Evolutionary conservation across 2,329 filamentous ascomycete genomes (phyloP), one percentile per base, ranked within the genome.

Genomic region (Alternaria longipes): DNA sequence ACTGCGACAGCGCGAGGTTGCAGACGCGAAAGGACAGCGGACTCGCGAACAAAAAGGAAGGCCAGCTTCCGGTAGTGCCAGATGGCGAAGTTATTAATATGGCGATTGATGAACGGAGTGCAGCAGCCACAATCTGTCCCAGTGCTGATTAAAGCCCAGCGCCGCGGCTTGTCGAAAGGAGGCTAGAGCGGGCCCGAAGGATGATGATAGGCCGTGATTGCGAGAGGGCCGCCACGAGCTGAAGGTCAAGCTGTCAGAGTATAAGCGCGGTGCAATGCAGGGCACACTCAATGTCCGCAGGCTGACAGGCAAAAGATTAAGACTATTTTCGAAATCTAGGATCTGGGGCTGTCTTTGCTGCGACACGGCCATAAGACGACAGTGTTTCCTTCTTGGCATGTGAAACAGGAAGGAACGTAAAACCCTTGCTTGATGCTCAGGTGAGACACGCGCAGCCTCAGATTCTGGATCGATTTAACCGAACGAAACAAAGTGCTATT

Each of bases 61-160:
- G 51, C 71, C 74, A 72, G 74, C 73, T 74, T 70, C 67, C 64
- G 63, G 56, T 64, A 64, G 66, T 67, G 68, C 62, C 65, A 69
- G 69, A 72, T 68, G 66, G 68, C 59, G 61, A 64, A 61, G 60
- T 64, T 40, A 64, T 67, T 67, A 67, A 69, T 64, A 68, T 63
- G 56, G 54, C 34, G 55, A 50, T 60, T 54, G 32, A 60, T 55
- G 55, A 47, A 56, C 60, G 63, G 56, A 51, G 54, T 53, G 62
- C 49, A 52, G 64, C 58, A 66, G 62, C 58, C 64, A 63, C 64
- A 63, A 18, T 52, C 50, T 57, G 46, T 58, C 44, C 58, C 56
- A 61, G 57, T 60, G 54, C 62, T 64, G 63, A 66, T 57, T 60
- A 62, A 60, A 64, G 60, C 63, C 61, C 56, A 56, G 46, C 50